Conservation (phyloP, 1,284 basidiomycete genomes). For the Phlebopus sp. region DNA sequence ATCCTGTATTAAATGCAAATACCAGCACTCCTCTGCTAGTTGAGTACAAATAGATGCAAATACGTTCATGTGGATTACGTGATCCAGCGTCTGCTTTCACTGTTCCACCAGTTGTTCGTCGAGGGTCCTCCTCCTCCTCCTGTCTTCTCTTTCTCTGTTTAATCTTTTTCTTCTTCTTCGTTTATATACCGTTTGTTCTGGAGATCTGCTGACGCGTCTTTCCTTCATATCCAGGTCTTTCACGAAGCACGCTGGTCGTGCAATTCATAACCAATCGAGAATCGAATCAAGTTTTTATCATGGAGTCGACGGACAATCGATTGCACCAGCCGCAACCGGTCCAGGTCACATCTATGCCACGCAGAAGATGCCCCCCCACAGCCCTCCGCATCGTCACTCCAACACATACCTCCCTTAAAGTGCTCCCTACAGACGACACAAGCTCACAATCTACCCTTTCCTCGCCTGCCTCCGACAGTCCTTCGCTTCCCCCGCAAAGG, state of each 20-base stretch:
- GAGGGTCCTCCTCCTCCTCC: constrained; percentile 7
- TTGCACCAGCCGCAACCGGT: constrained; percentile 6
- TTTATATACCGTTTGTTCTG: constrained; percentile 9
- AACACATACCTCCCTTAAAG: constrained; percentile 43
- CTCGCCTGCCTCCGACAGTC: constrained; percentile 50
- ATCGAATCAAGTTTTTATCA: constrained; percentile 26
- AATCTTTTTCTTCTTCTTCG: constrained; percentile 24
- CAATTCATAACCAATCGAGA: constrained; percentile 20
- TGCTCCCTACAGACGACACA: constrained; percentile 44
- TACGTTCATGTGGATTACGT: constrained; percentile 6
- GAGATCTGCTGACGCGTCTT: constrained; percentile 2
- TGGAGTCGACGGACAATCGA: constrained; percentile 33
- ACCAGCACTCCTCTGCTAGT: not conserved
- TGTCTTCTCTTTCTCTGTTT: constrained; percentile 26
- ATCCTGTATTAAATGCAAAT: not conserved
- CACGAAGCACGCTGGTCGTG: constrained; percentile 49
- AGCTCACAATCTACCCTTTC: constrained; percentile 49
- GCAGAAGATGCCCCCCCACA: constrained; percentile 55
- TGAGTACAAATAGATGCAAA: constrained; percentile 4
- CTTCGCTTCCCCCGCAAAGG: constrained; percentile 41
- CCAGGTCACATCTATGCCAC: constrained; percentile 30
- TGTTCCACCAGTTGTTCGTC: constrained; percentile 16
- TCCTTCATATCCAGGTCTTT: constrained; percentile 13
- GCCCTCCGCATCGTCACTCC: constrained; percentile 60
- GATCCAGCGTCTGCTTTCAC: constrained; percentile 2